These are phyloP conservation scores for Candida nemodendra DNA, from an alignment of 805 yeast species.

Conservation along the genomic window DNA sequence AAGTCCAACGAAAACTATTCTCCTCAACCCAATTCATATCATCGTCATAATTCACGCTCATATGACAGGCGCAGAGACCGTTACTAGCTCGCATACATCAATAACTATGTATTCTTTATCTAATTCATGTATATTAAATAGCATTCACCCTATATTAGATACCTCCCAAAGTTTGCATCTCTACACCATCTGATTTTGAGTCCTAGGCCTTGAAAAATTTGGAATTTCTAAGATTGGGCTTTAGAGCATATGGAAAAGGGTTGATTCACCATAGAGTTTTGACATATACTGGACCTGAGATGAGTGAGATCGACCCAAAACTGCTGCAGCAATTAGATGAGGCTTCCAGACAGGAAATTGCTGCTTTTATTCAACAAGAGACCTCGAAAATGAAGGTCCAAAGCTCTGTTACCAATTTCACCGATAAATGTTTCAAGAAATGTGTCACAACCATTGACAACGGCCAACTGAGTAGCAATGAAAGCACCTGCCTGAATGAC, in stretches of 20 bases:
- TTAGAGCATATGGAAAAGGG: too few species aligned
- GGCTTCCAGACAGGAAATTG: slow-evolving; percentile 66
- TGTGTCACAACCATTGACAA: slow-evolving; percentile 56
- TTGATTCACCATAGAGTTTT: too few species aligned
- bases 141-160: too few species aligned
- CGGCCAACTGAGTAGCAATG: slow-evolving; percentile 52
- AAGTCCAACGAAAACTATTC: too few species aligned
- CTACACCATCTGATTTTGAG: not conserved
- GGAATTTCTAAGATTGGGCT: too few species aligned
- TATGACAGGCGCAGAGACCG: slow-evolving; percentile 1
- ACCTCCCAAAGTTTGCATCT: not conserved
- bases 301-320: slow-evolving; percentile 30
- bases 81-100: not conserved
- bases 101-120: slow-evolving; percentile 2
- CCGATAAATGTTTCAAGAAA: slow-evolving; percentile 87
- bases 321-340: slow-evolving; percentile 52
- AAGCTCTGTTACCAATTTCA: slow-evolving; percentile 80
- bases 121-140: too few species aligned
- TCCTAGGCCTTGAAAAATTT: too few species aligned
- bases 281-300: slow-evolving; percentile 1
- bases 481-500: slow-evolving; percentile 71
- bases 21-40: too few species aligned
- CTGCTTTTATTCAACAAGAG: slow-evolving; percentile 76
- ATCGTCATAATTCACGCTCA: too few species aligned
- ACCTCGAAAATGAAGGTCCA: slow-evolving; percentile 86